Conservation (phyloP, 257 asterid genomes). For the Nicotiana attenuata region DNA sequence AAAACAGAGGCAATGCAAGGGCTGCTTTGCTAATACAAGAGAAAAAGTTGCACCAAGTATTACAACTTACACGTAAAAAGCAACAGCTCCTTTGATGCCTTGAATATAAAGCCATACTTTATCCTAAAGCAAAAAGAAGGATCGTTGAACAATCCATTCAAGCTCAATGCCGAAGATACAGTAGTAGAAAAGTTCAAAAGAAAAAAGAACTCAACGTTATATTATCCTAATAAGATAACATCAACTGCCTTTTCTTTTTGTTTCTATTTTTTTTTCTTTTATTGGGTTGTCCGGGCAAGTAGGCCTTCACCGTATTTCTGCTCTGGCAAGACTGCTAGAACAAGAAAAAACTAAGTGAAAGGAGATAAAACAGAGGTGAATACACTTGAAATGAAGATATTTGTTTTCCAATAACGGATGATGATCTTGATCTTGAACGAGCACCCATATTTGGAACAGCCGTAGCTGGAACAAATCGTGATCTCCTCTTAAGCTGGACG, state of each 20-base stretch:
- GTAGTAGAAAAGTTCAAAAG: not conserved
- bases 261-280: not conserved
- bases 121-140: conserved; percentile 7
- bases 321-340: not conserved
- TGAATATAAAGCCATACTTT: not conserved
- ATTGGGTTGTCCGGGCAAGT: not conserved
- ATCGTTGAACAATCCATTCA: not conserved
- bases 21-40: not conserved
- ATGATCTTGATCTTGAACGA: not conserved
- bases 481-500: conserved; percentile 3
- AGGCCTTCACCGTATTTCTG: not conserved
- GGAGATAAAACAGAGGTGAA: conserved; percentile 8
- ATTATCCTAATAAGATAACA: not conserved
- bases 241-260: not conserved
- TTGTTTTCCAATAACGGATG: conserved; percentile 5
- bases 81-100: not conserved
- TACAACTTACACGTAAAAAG: not conserved
- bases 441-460: not conserved
- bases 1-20: not conserved
- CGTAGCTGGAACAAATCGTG: not conserved
- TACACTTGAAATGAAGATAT: conserved; percentile 3
- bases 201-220: not conserved
- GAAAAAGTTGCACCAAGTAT: not conserved
- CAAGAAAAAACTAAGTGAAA: not conserved
- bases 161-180: not conserved